Conservation (phyloP, 257 asterid species). For the Nicotiana attenuata region DNA sequence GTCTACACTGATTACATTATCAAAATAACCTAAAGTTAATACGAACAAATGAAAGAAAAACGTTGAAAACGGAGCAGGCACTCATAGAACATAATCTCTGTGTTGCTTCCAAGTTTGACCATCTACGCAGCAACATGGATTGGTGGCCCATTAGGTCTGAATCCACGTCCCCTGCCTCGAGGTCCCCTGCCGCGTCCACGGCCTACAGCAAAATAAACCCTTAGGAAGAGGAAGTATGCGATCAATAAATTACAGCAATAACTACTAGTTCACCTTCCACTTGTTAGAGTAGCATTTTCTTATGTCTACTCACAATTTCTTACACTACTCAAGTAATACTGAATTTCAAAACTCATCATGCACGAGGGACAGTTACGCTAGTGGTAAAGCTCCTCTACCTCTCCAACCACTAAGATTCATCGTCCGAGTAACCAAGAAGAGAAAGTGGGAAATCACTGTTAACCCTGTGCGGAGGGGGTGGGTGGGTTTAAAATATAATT, state of each 20-base stretch:
- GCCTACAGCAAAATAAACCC: slow-evolving; percentile 34
- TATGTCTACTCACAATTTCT: too few species aligned
- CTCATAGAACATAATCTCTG: slow-evolving; percentile 11
- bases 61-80: slow-evolving; percentile 19
- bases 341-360: too few species aligned
- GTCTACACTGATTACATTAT: slow-evolving; percentile 40
- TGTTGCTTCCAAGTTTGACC: slow-evolving; percentile 1
- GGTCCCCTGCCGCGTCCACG: slow-evolving; percentile 81
- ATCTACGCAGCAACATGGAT: slow-evolving; percentile 11
- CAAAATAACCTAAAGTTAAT: slow-evolving; percentile 12
- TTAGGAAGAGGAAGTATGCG: background rate
- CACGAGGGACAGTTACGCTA: too few species aligned
- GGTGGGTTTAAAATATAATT: too few species aligned
- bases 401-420: too few species aligned
- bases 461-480: too few species aligned
- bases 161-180: slow-evolving; percentile 79
- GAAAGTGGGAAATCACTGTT: too few species aligned
- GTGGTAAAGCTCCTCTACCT: too few species aligned
- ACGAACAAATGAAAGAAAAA: slow-evolving; percentile 1
- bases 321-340: too few species aligned
- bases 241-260: background rate
- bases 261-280: background rate
- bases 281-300: too few species aligned
- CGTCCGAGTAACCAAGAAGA: too few species aligned
- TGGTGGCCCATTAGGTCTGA: slow-evolving; percentile 35